phyloP scores from a whole-genome alignment of 2,329 filamentous ascomycete species.

The Diaporthe sp. region DNA sequence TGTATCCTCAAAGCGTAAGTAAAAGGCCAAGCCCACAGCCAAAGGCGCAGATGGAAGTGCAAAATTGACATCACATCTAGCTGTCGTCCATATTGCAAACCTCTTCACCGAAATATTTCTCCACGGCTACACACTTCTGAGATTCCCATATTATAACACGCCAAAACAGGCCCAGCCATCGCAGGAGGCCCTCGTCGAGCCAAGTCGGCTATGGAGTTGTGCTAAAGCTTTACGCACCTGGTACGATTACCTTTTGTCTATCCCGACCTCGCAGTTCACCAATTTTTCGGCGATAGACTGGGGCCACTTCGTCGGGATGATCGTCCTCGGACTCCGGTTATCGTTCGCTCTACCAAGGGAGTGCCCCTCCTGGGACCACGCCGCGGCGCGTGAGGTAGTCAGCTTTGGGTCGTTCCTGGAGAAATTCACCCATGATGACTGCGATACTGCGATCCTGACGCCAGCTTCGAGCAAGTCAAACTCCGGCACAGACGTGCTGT shows the following conservation, averaged over 20 bases:
- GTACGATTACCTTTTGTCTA: conserved; percentile 40
- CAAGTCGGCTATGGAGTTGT: conserved; percentile 34
- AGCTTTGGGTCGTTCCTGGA: conserved; percentile 52
- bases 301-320: conserved; percentile 51
- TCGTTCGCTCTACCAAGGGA: conserved; percentile 54
- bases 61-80: conserved; percentile 37
- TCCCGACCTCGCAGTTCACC: conserved; percentile 43
- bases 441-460: conserved; percentile 27
- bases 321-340: conserved; percentile 57
- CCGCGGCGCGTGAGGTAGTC: conserved; percentile 51
- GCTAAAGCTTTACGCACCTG: conserved; percentile 39
- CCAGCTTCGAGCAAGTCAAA: conserved; percentile 35
- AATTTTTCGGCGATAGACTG: conserved; percentile 56
- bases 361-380: conserved; percentile 50
- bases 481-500: conserved; percentile 53
- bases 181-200: conserved; percentile 3
- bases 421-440: conserved; percentile 42
- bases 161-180: not conserved
- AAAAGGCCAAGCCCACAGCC: not conserved
- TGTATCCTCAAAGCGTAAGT: conserved; percentile 45
- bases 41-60: not conserved
- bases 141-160: conserved; percentile 28
- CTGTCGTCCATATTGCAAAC: conserved; percentile 46
- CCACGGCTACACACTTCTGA: conserved; percentile 50
- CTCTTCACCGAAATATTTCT: conserved; percentile 53